Evolutionary conservation across 495 filamentous ascomycete genomes (phyloP).

Genomic region (Staphylotrichum longicolle): DNA sequence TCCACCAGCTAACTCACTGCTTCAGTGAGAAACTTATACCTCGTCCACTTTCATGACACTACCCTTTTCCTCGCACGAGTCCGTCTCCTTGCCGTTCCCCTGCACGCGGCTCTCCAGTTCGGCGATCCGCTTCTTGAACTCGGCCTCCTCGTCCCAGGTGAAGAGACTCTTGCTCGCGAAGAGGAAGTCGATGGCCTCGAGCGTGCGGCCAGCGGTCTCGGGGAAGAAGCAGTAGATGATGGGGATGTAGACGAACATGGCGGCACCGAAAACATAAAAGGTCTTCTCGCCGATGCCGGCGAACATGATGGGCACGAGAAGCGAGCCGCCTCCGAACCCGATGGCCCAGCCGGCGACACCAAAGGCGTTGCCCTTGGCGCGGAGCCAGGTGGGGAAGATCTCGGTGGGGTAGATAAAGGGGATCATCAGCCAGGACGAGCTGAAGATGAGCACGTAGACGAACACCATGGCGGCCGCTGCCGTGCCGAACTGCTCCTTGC

Average conservation of each 20-base stretch:
- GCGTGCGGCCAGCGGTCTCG: background rate
- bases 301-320: background rate
- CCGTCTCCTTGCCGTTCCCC: constrained; percentile 2
- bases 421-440: background rate
- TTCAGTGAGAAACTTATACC: background rate
- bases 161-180: background rate
- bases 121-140: constrained; percentile 2
- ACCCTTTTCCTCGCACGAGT: background rate
- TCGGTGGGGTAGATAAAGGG: constrained; percentile 9
- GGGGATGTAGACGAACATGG: background rate
- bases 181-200: constrained; percentile 2
- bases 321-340: too few species aligned
- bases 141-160: constrained; percentile 6
- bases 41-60: background rate
- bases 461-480: constrained; percentile 1
- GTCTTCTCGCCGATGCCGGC: constrained; percentile 6
- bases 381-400: constrained; percentile 4
- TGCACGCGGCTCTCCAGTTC: constrained; percentile 2
- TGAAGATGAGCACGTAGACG: background rate
- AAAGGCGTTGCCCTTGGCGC: constrained; percentile 5
- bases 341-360: background rate
- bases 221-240: background rate
- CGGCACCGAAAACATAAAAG: background rate
- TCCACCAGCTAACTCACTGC: too few species aligned
- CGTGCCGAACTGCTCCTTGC: background rate